These are phyloP conservation scores for Quercus agrifolia DNA, from an alignment of 306 rosid genomes.

Conservation along the genomic window DNA sequence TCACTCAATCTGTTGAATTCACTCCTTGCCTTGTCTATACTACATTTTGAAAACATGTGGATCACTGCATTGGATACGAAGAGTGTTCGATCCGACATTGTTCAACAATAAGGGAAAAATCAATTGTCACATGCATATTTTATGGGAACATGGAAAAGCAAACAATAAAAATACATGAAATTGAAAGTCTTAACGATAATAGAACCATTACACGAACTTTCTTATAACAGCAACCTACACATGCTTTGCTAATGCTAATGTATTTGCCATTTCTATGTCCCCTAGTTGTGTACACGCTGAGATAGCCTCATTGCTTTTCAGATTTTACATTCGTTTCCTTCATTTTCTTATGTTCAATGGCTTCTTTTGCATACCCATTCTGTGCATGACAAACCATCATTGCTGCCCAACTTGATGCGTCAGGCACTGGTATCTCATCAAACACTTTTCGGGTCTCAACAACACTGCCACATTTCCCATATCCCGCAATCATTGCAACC, in stretches of 20 bases:
- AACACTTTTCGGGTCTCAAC: constrained; percentile 48
- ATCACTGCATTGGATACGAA: constrained; percentile 64
- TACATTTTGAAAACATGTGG: constrained; percentile 69
- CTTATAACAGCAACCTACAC: constrained; percentile 46
- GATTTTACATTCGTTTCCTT: constrained; percentile 32
- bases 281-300: constrained; percentile 78
- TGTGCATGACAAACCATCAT: constrained; percentile 79
- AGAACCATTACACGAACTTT: not conserved
- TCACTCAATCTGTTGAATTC: constrained; percentile 52
- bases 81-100: constrained; percentile 44
- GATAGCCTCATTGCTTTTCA: constrained; percentile 51
- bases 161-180: not conserved
- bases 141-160: not conserved
- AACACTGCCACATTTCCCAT: constrained; percentile 58
- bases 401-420: constrained; percentile 55
- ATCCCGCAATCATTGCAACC: constrained; percentile 76
- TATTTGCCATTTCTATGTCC: constrained; percentile 46
- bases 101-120: constrained; percentile 4
- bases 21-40: constrained; percentile 42
- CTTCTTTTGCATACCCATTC: constrained; percentile 66
- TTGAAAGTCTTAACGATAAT: not conserved
- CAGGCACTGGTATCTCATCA: constrained; percentile 26
- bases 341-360: constrained; percentile 52
- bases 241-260: constrained; percentile 34
- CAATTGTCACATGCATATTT: not conserved